Conservation (phyloP, 257 asterid genomes). For the Plantago ovata region DNA sequence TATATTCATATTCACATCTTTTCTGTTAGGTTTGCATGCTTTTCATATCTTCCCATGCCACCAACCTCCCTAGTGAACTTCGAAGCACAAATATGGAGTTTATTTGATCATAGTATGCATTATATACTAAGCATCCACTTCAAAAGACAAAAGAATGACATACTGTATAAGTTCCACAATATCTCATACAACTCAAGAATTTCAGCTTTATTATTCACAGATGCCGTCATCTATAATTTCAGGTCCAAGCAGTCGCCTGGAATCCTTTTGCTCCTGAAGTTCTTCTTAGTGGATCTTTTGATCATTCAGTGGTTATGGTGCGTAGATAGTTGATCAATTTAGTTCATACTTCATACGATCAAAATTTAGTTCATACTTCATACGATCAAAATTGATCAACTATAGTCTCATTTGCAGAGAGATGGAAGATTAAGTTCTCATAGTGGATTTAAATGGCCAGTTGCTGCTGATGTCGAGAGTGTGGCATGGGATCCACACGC, state of each 20-base stretch:
- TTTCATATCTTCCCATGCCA: no score
- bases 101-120: no score
- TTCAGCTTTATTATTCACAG: conserved; percentile 10
- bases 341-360: conserved; percentile 1
- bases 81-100: no score
- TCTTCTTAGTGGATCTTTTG: conserved; percentile 93
- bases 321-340: no score
- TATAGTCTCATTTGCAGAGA: conserved; percentile 42
- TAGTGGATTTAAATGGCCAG: conserved; percentile 61
- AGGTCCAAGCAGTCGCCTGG: conserved; percentile 98
- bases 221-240: conserved; percentile 18
- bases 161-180: no score
- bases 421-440: conserved; percentile 56
- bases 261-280: conserved; percentile 63
- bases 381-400: conserved; percentile 2
- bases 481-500: conserved; percentile 94
- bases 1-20: no score
- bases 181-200: background rate
- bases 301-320: conserved; percentile 73
- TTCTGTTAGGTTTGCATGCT: no score
- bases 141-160: no score
- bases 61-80: no score
- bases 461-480: conserved; percentile 77
- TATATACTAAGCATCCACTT: no score
- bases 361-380: no score